These are phyloP conservation scores for Cercospora sp. DNA, from an alignment of 2,329 filamentous ascomycete species.

Conservation along the genomic window DNA sequence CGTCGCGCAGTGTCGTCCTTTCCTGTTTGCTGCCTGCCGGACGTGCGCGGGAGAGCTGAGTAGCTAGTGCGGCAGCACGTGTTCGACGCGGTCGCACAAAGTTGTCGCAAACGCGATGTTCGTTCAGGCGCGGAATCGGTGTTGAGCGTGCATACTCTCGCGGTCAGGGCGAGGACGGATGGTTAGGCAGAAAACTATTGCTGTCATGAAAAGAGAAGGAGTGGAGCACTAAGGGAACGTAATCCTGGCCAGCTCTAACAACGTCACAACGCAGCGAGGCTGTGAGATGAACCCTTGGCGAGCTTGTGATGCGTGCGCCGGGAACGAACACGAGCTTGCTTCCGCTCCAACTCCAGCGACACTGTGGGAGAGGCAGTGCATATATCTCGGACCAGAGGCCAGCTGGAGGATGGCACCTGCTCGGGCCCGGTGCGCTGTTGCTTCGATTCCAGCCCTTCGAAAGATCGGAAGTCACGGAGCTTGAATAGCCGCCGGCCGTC, in stretches of 20 bases:
- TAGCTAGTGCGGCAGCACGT: constrained; percentile 12
- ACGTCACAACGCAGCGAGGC: constrained; percentile 4
- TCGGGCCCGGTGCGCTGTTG: neutral
- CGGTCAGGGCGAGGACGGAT: neutral
- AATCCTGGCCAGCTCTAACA: neutral
- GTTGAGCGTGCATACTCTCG: neutral
- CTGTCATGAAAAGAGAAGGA: neutral
- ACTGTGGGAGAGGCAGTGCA: neutral
- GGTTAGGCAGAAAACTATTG: neutral
- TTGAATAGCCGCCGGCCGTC: neutral
- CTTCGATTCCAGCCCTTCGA: neutral
- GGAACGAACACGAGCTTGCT: neutral
- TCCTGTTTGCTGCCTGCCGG: constrained; percentile 10
- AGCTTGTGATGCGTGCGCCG: neutral
- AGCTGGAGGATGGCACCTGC: neutral
- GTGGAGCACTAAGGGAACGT: constrained; percentile 3
- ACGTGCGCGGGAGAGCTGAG: constrained; percentile 15
- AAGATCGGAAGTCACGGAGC: neutral
- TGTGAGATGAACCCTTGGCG: constrained; percentile 1
- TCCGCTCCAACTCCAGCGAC: neutral
- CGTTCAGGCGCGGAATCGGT: neutral
- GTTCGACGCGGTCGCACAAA: constrained; percentile 11
- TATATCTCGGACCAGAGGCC: neutral
- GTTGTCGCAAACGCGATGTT: neutral
- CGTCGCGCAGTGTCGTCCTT: constrained; percentile 2